These are phyloP conservation scores for Pleurotus eryngii DNA, from an alignment of 768 basidiomycete genomes.

Conservation along the genomic window DNA sequence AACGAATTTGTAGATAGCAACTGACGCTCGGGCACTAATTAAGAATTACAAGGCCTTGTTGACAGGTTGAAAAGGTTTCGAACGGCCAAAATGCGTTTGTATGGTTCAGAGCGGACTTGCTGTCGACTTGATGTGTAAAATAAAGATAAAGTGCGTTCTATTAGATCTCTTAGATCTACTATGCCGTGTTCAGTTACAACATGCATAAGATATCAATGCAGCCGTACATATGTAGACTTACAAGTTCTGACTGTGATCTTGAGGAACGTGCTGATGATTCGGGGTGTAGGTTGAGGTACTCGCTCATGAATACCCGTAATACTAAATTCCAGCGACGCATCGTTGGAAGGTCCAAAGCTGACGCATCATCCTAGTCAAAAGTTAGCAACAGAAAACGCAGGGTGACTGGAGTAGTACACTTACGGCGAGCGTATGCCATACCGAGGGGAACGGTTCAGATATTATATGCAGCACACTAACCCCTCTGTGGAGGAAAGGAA, in stretches of 20 bases:
- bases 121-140: not conserved
- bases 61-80: slow-evolving; percentile 9
- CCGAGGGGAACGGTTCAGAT: slow-evolving; percentile 79
- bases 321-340: slow-evolving; percentile 90
- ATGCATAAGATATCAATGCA: not conserved
- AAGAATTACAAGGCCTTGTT: slow-evolving; percentile 32
- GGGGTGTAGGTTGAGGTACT: slow-evolving; percentile 78
- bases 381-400: not conserved
- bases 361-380: slow-evolving; percentile 74
- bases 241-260: slow-evolving; percentile 45
- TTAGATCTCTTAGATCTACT: too few relatives aligned
- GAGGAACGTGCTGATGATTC: slow-evolving; percentile 29
- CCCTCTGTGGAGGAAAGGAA: slow-evolving; percentile 81
- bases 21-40: slow-evolving; percentile 32
- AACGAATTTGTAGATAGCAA: slow-evolving; percentile 21
- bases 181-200: too few relatives aligned
- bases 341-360: slow-evolving; percentile 79
- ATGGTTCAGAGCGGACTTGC: not conserved
- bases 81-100: not conserved
- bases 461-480: slow-evolving; percentile 91
- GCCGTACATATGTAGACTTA: slow-evolving; percentile 26
- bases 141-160: not conserved
- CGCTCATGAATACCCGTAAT: slow-evolving; percentile 81
- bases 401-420: slow-evolving; percentile 18
- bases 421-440: slow-evolving; percentile 84